Base-by-base conservation (phyloP, 108 stramenopile genomes). In the Cylindrotheca closterium region DNA sequence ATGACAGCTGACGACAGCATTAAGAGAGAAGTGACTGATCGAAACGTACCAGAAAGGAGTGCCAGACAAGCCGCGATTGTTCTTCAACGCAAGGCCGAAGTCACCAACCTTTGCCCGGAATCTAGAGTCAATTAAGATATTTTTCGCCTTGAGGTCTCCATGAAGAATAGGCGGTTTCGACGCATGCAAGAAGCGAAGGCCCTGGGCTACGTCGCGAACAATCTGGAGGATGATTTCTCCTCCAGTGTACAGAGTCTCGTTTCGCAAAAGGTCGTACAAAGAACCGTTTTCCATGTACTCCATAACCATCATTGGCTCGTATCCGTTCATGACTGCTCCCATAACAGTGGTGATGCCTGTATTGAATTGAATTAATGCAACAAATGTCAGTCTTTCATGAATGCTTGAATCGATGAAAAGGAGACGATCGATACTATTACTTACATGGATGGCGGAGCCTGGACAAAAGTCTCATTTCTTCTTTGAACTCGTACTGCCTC, bases 211-310 rank as follows among this genome's bases (percentile, higher is more conserved):
- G 32, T 87, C 86, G 31, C 77, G 64, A 0, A 84, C 53, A 49
- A 87, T 71, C 7, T 67, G 73, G 0, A 84, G 64, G 0, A 83
- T 53, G 17, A 80, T 30, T 32, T 87, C 86, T 0, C 83, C 86
- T 32, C 77, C 81, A n/a, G 81, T 48, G 7, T 42, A 10, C 30
- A 84, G 58, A n/a, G 87, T 79, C 5, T 78, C 55, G 53, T 88
- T 84, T 55, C 84, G 87, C 4, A 88, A 51, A 1, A 88, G 48
- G 32, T 80, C 83, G 50, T 74, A 82, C 26, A 88, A 49, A 1
- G 87, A 88, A 12, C 87, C 83, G 58, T 73, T 60, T 21, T 78
- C 73, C 87, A 88, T 88, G 67, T 73, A 88, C 51, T 88, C 87
- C 87, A 88, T 83, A 19, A 87, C 58, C 4, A 78, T 58, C 4